A percentile compares a stretch with the other conserved stretches of the same genome.
Conservation (phyloP, 345 rosid genomes). For the Crucihimalaya himalaica region DNA sequence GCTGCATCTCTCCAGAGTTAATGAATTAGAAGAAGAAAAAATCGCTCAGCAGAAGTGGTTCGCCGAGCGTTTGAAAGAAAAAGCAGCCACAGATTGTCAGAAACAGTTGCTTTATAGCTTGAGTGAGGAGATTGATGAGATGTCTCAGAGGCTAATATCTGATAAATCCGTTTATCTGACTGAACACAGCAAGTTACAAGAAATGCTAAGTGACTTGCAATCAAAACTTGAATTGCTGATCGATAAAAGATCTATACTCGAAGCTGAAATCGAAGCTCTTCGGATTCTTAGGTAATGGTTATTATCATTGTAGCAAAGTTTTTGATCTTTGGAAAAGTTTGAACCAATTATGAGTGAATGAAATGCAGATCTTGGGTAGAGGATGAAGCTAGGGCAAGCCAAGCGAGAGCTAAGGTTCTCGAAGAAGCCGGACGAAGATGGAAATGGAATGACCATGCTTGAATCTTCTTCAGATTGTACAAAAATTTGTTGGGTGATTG, state of each 20-base stretch:
- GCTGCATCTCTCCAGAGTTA: constrained; percentile 41
- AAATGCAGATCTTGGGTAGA: constrained; percentile 86
- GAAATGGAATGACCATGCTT: constrained; percentile 68
- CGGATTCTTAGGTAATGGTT: constrained; percentile 70
- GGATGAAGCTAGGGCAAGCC: constrained; percentile 89
- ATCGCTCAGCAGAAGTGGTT: constrained; percentile 47
- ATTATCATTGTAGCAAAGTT: background rate
- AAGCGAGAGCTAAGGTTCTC: constrained; percentile 82
- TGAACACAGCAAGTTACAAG: constrained; percentile 54
- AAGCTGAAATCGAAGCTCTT: constrained; percentile 82
- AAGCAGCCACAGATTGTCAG: constrained; percentile 81
- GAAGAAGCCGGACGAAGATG: constrained; percentile 85
- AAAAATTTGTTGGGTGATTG: constrained; percentile 20
- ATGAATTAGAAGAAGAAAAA: constrained; percentile 64
- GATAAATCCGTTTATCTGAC: constrained; percentile 52
- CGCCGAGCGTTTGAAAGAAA: constrained; percentile 64
- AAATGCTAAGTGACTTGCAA: constrained; percentile 47
- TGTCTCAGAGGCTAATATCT: constrained; percentile 64
- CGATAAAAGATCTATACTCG: constrained; percentile 66
- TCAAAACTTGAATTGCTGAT: constrained; percentile 53
- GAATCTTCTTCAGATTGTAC: constrained; percentile 34
- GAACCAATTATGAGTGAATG: constrained; percentile 4
- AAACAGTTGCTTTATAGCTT: constrained; percentile 64
- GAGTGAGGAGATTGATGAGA: constrained; percentile 69
- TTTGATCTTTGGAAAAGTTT: background rate